These are phyloP conservation scores for Myxozyma sirexii DNA, from an alignment of 805 yeast species.

Conservation along the genomic window DNA sequence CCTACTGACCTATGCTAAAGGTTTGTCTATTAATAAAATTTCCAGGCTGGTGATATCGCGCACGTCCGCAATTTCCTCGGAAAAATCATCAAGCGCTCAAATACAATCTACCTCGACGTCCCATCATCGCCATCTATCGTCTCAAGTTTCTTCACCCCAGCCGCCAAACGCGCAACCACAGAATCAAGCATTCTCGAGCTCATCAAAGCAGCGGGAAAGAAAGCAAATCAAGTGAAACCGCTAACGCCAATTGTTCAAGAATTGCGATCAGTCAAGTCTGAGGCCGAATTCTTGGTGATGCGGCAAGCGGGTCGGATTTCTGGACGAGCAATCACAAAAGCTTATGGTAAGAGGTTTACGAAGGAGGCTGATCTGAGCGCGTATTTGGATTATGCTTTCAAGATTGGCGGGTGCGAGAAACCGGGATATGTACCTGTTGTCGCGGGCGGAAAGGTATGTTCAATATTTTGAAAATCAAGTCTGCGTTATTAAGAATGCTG, in stretches of 20 bases:
- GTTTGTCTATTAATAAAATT: neutral
- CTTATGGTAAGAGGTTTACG: constrained; percentile 65
- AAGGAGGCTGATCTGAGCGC: constrained; percentile 81
- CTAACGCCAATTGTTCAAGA: constrained; percentile 50
- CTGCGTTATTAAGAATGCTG: too few species aligned
- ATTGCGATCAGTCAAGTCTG: constrained; percentile 72
- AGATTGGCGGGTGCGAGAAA: constrained; percentile 84
- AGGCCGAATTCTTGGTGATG: constrained; percentile 75
- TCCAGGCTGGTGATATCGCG: constrained; percentile 49
- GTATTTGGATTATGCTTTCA: constrained; percentile 78
- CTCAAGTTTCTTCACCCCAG: constrained; percentile 13
- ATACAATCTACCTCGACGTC: constrained; percentile 58
- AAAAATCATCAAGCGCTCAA: constrained; percentile 53
- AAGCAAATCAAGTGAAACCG: constrained; percentile 38
- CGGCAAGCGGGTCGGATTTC: constrained; percentile 81
- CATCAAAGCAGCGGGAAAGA: constrained; percentile 10
- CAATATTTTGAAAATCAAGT: too few species aligned
- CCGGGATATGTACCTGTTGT: constrained; percentile 95
- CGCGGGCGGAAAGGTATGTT: constrained; percentile 70
- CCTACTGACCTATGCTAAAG: too few species aligned
- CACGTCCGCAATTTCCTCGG: constrained; percentile 50
- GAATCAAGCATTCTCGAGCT: constrained; percentile 19
- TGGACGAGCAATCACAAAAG: constrained; percentile 79
- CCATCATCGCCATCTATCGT: constrained; percentile 17
- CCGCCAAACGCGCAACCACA: constrained; percentile 16